Evolutionary conservation across 129 eudicot species (phyloP), one percentile per base, ranked within the genome.

Genomic region (carrot (Daucus carota)): DNA sequence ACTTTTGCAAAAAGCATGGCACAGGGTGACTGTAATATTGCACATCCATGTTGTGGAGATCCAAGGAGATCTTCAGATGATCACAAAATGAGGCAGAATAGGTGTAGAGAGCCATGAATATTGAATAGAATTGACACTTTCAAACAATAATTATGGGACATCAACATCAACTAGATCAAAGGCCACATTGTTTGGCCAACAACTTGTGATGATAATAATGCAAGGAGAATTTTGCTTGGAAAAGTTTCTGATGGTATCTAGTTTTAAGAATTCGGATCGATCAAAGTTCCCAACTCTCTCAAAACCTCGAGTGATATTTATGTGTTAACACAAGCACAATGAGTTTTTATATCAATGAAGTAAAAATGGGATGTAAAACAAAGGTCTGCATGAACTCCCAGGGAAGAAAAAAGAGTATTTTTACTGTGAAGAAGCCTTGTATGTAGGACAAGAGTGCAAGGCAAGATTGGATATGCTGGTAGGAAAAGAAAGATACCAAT

Each of bases 391-490:
- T 47, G 22, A 16, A 47, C 54, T 47, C 54, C n/a, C 54, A 45
- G 15, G 50, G 17, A 48, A 5, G 18, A 48, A 17, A 7, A 5
- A n/a, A 48, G 59, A 50, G 29, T n/a, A 13, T 52, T 52, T 50
- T 22, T 8, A 54, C 31, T 22, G 63, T 54, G 63, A 54, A 54
- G 29, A 57, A 57, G 1, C 5, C 65, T 57, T 57, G 24, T 0
- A 8, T 57, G 13, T 8, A 57, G 65, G 31, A 20, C 31, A 57
- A 8, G 11, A 24, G 65, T 57, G 31, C 10, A 24, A 57, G 65
- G 65, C 65, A 57, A n/a, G 65, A 31, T 57, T 57, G 31, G 26
- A 20, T 57, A 24, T 57, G 65, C 65, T 57, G 65, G 65, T 57
- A n/a, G 31, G 65, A 57, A 57, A 54, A 57, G 65, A 57, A 57